These are phyloP conservation scores for Stygiomarasmius scandens DNA, from an alignment of 1,284 basidiomycete genomes.

Conservation along the genomic window DNA sequence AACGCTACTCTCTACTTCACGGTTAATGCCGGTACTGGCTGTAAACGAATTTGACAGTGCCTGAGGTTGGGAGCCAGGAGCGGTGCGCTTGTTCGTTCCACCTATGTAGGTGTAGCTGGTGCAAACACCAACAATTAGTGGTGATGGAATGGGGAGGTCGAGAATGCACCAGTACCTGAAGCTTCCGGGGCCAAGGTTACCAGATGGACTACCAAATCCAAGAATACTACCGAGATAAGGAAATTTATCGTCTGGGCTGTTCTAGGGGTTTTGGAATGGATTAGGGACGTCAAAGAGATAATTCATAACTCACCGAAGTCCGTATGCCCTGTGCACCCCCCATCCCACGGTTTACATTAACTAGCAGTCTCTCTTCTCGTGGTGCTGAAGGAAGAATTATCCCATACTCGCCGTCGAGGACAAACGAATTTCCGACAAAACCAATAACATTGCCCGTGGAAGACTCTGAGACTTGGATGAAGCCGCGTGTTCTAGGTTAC, in stretches of 20 bases:
- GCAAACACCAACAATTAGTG: not conserved
- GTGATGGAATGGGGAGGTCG: too few relatives aligned
- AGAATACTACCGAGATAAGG: not conserved
- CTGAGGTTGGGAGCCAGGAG: not conserved
- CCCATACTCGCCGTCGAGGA: not conserved
- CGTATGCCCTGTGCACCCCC: not conserved
- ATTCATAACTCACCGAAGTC: not conserved
- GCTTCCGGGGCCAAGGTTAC: not conserved
- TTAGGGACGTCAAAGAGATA: not conserved
- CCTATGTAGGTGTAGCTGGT: not conserved
- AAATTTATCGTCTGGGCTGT: not conserved
- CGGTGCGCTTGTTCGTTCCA: not conserved
- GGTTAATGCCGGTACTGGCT: not conserved
- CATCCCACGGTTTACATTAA: not conserved
- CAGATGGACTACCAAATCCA: not conserved
- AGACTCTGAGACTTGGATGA: not conserved
- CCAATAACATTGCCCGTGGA: not conserved
- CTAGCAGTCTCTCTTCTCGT: not conserved
- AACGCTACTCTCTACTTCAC: not conserved
- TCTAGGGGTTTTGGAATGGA: not conserved
- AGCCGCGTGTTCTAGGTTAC: not conserved
- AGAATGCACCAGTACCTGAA: not conserved
- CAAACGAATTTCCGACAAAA: not conserved
- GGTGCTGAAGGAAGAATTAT: not conserved
- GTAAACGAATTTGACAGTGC: not conserved